Evolutionary conservation across 2,329 filamentous ascomycete genomes (phyloP), one percentile per base, ranked within the genome.

Genomic region (Lecanosticta acicola): DNA sequence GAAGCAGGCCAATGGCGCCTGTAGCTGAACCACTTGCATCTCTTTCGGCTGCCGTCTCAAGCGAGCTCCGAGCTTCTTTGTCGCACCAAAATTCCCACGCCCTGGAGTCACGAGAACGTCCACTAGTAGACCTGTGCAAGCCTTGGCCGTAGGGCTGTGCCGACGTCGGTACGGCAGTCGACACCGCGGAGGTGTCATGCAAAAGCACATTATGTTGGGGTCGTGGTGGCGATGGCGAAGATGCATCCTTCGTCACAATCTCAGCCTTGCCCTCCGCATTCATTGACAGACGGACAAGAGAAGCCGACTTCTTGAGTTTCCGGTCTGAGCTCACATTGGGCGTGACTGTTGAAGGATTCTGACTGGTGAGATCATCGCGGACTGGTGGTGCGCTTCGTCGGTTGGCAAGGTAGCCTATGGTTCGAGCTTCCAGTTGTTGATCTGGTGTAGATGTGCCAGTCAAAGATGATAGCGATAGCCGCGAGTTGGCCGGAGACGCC

Each of bases 51-150:
- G 87, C 84, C n/a, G 79, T 79, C 17, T 84, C 89, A 45, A 95
- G 71, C 55, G 88, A 85, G 59, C 88, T 87, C 35, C 85, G 82
- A 41, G 79, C 74, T 55, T 93, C 86, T 5, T 83, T 82, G 62
- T 94, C 87, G 59, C 87, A 91, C 70, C 86, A 90, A 46, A 88
- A 88, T 61, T 94, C 87, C 91, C 91, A 96, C 4, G 85, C 86
- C 41, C 89, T 82, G 14, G 89, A 87, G 65, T 96, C 87, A 44
- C 87, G 82, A 46, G 90, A 95, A 46, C 91, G 65, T 13, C 64
- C 79, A 44, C 81, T 50, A 83, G 80, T 33, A 87, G 73, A 26
- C 73, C 76, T 73, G 18, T 57, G 32, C 32, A 75, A 66, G 18
- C 21, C 21, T 9, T 53, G 41, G 14, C n/a, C 16, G 13, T 36